Base-by-base conservation (phyloP, 208 protist genomes). In the Polymyxa betae region DNA sequence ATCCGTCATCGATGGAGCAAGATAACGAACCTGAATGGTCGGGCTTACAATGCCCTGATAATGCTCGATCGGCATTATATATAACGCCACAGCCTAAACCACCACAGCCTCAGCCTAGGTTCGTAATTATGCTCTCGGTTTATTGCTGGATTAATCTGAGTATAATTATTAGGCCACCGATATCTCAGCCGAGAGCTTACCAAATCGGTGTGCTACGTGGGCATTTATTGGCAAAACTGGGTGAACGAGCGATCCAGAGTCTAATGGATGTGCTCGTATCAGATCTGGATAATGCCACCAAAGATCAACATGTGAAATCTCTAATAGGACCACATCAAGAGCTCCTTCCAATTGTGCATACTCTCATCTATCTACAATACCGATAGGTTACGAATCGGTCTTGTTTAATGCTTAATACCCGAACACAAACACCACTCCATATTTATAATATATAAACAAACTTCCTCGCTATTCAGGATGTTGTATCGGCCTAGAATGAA, bases 281-380 rank as follows among this genome's bases (percentile, higher is more conserved):
- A n/a, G 72, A 35, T 35, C 35, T 12, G 16, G 72, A 82, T 43
- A n/a, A 82, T n/a, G 16, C n/a, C 5, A 82, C n/a, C 72, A 82
- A 82, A 43, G 16, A 5, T 35, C 16, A 5, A 43, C 5, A 82
- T 43, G 40, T 82, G 16, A 45, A 12, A 35, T 38, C 5, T 5
- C 72, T 82, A 5, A 43, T 82, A 20, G 72, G 72, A 20, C n/a
- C 72, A 43, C 72, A 82, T 43, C 72, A 82, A 35, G 72, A 82
- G n/a, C 16, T 82, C n/a, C n/a, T 82, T 35, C 72, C 72, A 35
- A 82, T 82, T 43, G 72, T 82, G 35, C 72, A 82, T 43, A 82
- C 72, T 5, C n/a, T 82, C 16, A 40, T 82, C 5, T 82, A 82
- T 35, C 72, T 82, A 20, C 16, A 82, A n/a, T n/a, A 43, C 10